Evolutionary conservation across 768 basidiomycete genomes (phyloP), one percentile per base, ranked within the genome.

Genomic region (Termitomyces sp.): DNA sequence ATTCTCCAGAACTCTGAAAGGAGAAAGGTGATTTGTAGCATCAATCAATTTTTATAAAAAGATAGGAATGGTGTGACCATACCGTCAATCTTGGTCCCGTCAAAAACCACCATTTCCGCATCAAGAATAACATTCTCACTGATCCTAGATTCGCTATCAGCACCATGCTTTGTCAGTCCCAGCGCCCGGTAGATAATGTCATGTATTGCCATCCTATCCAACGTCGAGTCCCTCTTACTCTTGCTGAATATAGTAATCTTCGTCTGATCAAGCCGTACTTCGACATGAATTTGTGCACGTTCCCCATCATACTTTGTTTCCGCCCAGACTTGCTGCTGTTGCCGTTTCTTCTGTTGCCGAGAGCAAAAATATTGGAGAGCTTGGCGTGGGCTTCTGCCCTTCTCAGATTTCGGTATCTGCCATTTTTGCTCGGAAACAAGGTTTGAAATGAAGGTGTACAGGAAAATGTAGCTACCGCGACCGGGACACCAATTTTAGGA

Each of bases 251-350:
- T 93, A 1, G 72, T 84, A 56, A 95, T 88, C 5, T 53, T 55
- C 32, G 71, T 72, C 5, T 77, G 68, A 5, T n/a, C 66, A 60
- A 13, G 73, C 66, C 3, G 60, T 2, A 86, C 64, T 63, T 86
- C 76, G 22, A 94, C 80, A 64, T 98, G 94, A 25, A 95, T 92
- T 62, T 98, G 94, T 52, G 93, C 87, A n/a, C 94, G 80, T 69
- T 96, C 94, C 10, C 94, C 94, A 54, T 96, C 94, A 66, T 95
- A 95, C 68, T 98, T 98, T 0, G 86, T 94, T 71, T 98, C 94
- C 1, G 88, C 90, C 83, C 89, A 95, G 9, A 94, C 74, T 25
- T 66, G 68, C 11, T 76, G 71, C 4, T 38, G 52, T 36, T 27
- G 10, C 29, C 23, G 35, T 42, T 29, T 42, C 31, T 36, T 35